phyloP scores from a whole-genome alignment of 768 basidiomycete genomes.

The Lactarius hatsudake region DNA sequence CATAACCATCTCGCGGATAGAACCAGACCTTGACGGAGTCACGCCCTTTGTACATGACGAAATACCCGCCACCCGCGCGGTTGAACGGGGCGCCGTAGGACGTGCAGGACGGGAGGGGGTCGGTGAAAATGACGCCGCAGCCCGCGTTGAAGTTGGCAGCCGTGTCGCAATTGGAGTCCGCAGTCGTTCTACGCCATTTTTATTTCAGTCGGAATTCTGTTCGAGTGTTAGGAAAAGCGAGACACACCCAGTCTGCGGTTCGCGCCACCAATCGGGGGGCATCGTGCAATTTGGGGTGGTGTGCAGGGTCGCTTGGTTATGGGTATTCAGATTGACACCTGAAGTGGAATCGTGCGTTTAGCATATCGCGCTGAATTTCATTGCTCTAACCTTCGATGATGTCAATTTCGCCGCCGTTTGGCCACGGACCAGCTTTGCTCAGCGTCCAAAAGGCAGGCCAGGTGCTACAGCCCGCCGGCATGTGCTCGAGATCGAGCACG shows the following conservation, averaged over 20 bases:
- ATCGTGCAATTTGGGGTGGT: conserved; percentile 50
- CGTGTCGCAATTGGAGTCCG: conserved; percentile 49
- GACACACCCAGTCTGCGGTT: conserved; percentile 46
- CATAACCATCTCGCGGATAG: conserved; percentile 44
- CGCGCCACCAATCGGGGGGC: conserved; percentile 28
- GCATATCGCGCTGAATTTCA: not conserved
- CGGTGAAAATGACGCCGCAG: conserved; percentile 51
- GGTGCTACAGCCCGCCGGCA: conserved; percentile 59
- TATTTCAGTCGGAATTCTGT: not conserved
- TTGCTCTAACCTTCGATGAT: conserved; percentile 51
- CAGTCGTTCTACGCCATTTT: conserved; percentile 35
- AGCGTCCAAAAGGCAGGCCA: conserved; percentile 69
- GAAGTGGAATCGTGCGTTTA: not conserved
- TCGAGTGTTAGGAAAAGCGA: not conserved
- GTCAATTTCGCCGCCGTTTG: conserved; percentile 57
- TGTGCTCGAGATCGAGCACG: conserved; percentile 54
- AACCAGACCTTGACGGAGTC: conserved; percentile 55
- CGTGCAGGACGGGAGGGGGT: conserved; percentile 26
- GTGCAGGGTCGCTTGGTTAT: conserved; percentile 55
- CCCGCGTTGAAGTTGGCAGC: conserved; percentile 55
- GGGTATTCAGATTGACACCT: conserved; percentile 47
- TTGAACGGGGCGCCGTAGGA: conserved; percentile 54
- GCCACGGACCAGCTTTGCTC: conserved; percentile 53
- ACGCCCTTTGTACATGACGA: conserved; percentile 45
- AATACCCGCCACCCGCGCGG: conserved; percentile 55